Evolutionary conservation across 2,329 filamentous ascomycete species (phyloP).

Genomic region (Apiospora sp.): DNA sequence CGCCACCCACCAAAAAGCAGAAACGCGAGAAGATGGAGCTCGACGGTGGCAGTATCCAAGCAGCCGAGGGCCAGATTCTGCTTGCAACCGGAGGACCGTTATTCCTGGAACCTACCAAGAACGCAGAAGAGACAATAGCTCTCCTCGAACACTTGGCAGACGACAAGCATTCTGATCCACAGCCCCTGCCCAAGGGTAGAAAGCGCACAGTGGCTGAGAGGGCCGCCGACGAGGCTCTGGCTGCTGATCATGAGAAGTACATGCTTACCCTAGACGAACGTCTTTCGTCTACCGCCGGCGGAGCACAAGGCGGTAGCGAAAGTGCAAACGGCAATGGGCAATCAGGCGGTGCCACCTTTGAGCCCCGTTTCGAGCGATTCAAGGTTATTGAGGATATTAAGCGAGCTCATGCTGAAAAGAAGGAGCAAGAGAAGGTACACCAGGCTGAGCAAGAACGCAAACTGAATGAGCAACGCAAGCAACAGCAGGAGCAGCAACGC

Average conservation of each 20-base stretch:
- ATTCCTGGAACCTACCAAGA: constrained; percentile 78
- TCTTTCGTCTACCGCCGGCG: constrained; percentile 66
- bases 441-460: constrained; percentile 67
- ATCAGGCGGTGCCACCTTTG: constrained; percentile 76
- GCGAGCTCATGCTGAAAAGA: constrained; percentile 77
- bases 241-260: constrained; percentile 87
- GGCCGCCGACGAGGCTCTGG: constrained; percentile 91
- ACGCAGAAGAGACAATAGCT: constrained; percentile 71
- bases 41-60: constrained; percentile 75
- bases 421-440: constrained; percentile 77
- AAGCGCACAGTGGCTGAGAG: constrained; percentile 96
- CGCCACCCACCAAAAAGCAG: constrained; percentile 69
- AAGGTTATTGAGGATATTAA: constrained; percentile 90
- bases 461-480: constrained; percentile 53
- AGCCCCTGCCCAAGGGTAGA: constrained; percentile 85
- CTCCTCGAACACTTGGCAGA: constrained; percentile 77
- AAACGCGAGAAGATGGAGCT: constrained; percentile 79
- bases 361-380: constrained; percentile 88
- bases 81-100: constrained; percentile 78
- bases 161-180: constrained; percentile 77
- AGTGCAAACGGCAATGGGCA: constrained; percentile 77
- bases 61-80: constrained; percentile 79
- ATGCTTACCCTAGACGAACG: constrained; percentile 94
- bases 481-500: constrained; percentile 52
- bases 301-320: constrained; percentile 63